Evolutionary conservation across 2,329 filamentous ascomycete species (phyloP), one percentile per base, ranked within the genome.

Genomic region (Aureobasidium melanogenum): DNA sequence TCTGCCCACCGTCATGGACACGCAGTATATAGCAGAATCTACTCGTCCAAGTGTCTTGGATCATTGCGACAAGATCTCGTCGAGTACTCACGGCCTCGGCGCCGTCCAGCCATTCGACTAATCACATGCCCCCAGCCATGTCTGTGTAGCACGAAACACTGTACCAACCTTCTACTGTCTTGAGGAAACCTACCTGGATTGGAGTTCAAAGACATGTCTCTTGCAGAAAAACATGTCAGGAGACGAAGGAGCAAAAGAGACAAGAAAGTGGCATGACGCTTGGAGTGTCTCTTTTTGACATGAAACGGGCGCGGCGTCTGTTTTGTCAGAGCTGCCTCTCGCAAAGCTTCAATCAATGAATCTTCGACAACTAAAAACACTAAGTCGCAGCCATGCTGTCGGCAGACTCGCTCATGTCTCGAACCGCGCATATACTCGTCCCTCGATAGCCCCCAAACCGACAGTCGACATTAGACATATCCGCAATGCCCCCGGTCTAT

Each of bases 381-480:
- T 5, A 12, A 39, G 50, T 39, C 44, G 19, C 26, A 15, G 52
- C 34, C 38, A 47, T 30, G 14, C 44, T 48, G 43, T 47, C 52
- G 54, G 28, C 54, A n/a, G 47, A 28, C 61, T 62, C 22, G 14
- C 14, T 2, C 34, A n/a, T 14, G n/a, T 19, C 34, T 24, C 51
- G 14, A 38, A 32, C 15, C 62, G 67, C 15, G n/a, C 38, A 24
- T 79, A 76, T 64, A 75, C 75, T 3, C 81, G 86, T 41, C 88
- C 88, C 5, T 80, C 88, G 1, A 86, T 83, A 57, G 91, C 89
- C 15, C 91, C 91, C 12, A 93, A 90, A 72, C 84, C 89, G 28
- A 82, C 82, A 50, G 82, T 95, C 66, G 88, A 97, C 76, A 82
- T 96, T 71, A 93, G 90, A 73, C 88, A 94, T 76, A 96, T 99